Evolutionary conservation across 2,329 filamentous ascomycete species (phyloP).

Genomic region (Monosporascus sp.): DNA sequence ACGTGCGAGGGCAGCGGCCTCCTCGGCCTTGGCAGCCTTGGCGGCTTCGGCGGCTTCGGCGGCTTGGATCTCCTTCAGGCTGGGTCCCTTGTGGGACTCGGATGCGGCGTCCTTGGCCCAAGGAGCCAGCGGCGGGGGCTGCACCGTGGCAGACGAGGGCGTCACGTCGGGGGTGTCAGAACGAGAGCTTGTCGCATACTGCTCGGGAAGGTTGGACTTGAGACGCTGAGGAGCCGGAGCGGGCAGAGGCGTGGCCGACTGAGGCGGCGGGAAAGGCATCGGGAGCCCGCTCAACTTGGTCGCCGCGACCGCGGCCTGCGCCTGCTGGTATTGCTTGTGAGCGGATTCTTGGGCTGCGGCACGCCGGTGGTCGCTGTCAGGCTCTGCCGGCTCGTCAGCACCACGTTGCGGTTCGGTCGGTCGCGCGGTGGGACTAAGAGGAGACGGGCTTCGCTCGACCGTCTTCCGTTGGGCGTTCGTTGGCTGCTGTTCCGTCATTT

Average conservation of each 20-base stretch:
- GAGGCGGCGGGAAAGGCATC: slow-evolving; percentile 68
- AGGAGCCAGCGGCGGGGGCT: slow-evolving; percentile 73
- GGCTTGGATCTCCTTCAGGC: slow-evolving; percentile 94
- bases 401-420: slow-evolving; percentile 4
- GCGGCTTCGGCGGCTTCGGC: slow-evolving; percentile 90
- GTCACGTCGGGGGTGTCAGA: slow-evolving; percentile 67
- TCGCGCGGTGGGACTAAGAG: slow-evolving; percentile 6
- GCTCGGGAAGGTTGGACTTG: slow-evolving; percentile 76
- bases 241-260: slow-evolving; percentile 75
- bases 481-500: slow-evolving; percentile 32
- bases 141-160: slow-evolving; percentile 31
- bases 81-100: slow-evolving; percentile 73
- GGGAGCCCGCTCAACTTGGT: slow-evolving; percentile 64
- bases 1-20: slow-evolving; percentile 70
- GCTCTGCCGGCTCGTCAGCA: slow-evolving; percentile 8
- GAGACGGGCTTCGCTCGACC: slow-evolving; percentile 10
- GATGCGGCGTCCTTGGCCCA: slow-evolving; percentile 85
- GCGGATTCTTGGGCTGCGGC: slow-evolving; percentile 15
- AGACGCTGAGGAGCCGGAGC: slow-evolving; percentile 85
- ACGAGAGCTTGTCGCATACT: slow-evolving; percentile 57
- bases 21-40: slow-evolving; percentile 85
- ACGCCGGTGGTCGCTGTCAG: slow-evolving; percentile 9
- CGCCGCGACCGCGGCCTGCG: slow-evolving; percentile 36
- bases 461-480: slow-evolving; percentile 13
- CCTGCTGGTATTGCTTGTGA: slow-evolving; percentile 63